A percentile compares a stretch with the other conserved stretches of the same genome.
Conservation (phyloP, 176 grass and related monocot genomes). For the Aegilops umbellulata region DNA sequence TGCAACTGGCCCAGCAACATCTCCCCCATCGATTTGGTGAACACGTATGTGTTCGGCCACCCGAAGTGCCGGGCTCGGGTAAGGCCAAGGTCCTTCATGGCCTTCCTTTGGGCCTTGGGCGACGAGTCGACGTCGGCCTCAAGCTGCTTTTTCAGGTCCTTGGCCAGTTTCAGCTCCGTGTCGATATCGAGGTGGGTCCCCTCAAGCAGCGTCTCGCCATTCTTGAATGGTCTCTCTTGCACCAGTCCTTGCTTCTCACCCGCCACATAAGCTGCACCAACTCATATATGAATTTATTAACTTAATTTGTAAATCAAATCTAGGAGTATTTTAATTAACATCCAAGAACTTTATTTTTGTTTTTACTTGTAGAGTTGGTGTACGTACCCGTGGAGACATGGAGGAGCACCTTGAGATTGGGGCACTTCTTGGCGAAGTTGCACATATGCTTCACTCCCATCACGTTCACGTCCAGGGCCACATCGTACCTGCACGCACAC, state of each 20-base stretch:
- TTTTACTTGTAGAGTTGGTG: not conserved
- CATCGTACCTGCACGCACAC: constrained; percentile 38
- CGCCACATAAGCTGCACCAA: constrained; percentile 25
- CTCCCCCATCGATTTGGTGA: constrained; percentile 84
- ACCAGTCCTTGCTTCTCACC: constrained; percentile 57
- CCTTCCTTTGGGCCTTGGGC: constrained; percentile 36
- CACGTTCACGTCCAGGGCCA: constrained; percentile 52
- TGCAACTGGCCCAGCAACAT: constrained; percentile 45
- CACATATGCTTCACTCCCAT: constrained; percentile 48
- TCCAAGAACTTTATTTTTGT: not conserved
- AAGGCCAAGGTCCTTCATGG: constrained; percentile 74
- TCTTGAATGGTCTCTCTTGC: constrained; percentile 43
- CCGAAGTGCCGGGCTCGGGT: constrained; percentile 60
- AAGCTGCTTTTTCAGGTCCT: constrained; percentile 42
- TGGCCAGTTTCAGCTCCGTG: constrained; percentile 41
- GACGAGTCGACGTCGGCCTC: constrained; percentile 20
- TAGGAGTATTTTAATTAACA: not conserved
- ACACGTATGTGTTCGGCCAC: constrained; percentile 92
- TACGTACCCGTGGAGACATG: constrained; percentile 71
- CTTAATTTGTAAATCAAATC: not conserved
- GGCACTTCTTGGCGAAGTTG: constrained; percentile 60
- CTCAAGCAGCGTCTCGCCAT: constrained; percentile 45
- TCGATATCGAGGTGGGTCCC: constrained; percentile 52
- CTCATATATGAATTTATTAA: not conserved
- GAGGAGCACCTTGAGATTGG: constrained; percentile 61